Evolutionary conservation across 306 rosid genomes (phyloP), one percentile per base, ranked within the genome.

Genomic region (Castanea mollissima): DNA sequence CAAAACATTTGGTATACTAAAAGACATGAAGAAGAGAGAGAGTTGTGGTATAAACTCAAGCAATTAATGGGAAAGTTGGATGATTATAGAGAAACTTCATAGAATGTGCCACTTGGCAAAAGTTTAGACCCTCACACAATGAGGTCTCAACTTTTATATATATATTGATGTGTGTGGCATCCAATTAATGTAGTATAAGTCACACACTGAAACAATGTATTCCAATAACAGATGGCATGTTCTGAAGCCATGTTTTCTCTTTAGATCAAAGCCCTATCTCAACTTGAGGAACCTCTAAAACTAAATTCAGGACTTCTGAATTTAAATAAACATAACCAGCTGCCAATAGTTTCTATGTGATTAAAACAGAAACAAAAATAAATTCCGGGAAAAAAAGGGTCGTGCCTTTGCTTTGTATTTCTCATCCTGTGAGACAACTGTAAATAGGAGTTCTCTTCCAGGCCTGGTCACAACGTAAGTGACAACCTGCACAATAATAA

Each of bases 341-440:
- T 14, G 46, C 46, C 8, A 65, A 16, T 7, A 18, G 18, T 65
- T 65, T 65, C 20, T 32, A 19, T 25, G 71, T 41, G 19, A 29
- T 19, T 31, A 59, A 59, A 60, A 58, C 21, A 20, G 21, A 20
- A 59, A 21, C 2, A 20, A 21, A 58, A 9, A 63, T 14, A 63
- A 14, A 67, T 59, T 59, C 65, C 15, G 74, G 70, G 55, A 60
- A 59, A 20, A 78, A 20, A 68, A 55, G 41, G 49, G 49, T 21
- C 80, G 18, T 90, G 78, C 99, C 89, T 95, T 93, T 55, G 99
- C 99, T 86, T 93, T 95, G 93, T 91, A 95, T 85, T 95, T 95
- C 83, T 95, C 97, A 69, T 93, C 99, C 88, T 88, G 94, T n/a
- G 98, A 90, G 71, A 95, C 99, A 84, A 95, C 97, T 14, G 97